Base-by-base conservation (phyloP, 148 eudicot genomes). In the Rhododendron ovatum region DNA sequence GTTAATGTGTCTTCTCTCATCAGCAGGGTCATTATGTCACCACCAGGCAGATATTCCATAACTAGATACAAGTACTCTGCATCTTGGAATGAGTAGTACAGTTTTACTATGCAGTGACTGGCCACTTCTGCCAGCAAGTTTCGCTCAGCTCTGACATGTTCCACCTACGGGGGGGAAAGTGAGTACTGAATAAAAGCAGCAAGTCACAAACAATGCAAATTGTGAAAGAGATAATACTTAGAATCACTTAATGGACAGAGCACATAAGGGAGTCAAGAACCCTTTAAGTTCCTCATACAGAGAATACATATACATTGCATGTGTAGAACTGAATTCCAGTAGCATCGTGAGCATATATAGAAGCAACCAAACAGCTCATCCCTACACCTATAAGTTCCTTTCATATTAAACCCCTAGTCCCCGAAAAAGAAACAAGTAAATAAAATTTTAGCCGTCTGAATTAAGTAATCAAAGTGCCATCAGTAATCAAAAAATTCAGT, bases 31-130 rank as follows among this genome's bases (percentile, higher is more conserved):
- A 94, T 94, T 87, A 94, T 78, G 85, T 94, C 95, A 81, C 97
- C 97, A 88, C 97, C 97, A 89, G 93, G 95, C 59, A 94, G 90
- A 85, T 94, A 94, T 79, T 93, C 97, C 95, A 94, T 93, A 63
- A 93, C 88, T 7, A 94, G 90, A 81, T 94, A 94, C 57, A 94
- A 88, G 85, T 91, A 91, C 28, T 94, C 94, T 41, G 93, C 85
- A 86, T 94, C 97, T 92, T 94, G 97, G 85, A 94, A 94, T 2
- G 97, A 94, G 81, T 91, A 94, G 85, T 87, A 92, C 9, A 94
- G 91, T 74, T 94, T 94, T 8, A 94, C 97, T 35, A 94, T 94
- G 90, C 84, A 94, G 85, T 90, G 86, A 86, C 95, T 91, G 43
- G 75, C 92, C 37, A 94, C 97, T 90, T 94, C 97, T 26, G 95